Percentiles rank a stretch among this genome's conserved stretches.
Conservation (phyloP, 2,329 filamentous ascomycete genomes). For the Diplocarpon mali region DNA sequence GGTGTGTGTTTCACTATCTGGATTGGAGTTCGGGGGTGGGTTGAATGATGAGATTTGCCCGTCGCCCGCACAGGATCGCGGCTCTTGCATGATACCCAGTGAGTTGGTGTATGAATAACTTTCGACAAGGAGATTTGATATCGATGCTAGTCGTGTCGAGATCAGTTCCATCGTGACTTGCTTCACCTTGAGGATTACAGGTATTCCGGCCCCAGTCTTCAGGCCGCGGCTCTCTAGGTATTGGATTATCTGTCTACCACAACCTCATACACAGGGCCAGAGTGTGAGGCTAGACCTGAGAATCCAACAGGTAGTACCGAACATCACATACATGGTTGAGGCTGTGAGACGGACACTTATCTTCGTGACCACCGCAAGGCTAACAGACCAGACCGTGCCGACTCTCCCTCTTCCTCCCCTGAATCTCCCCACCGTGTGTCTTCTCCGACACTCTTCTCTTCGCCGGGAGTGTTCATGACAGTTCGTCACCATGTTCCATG, state of each 20-base stretch:
- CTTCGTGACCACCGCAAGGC: too few relatives aligned
- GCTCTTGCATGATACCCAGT: slow-evolving; percentile 17
- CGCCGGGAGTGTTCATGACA: too few relatives aligned
- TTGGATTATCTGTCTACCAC: too few relatives aligned
- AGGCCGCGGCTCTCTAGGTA: too few relatives aligned
- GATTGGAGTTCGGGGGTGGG: slow-evolving; percentile 10
- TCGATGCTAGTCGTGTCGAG: not conserved
- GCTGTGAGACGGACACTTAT: too few relatives aligned
- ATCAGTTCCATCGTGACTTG: not conserved
- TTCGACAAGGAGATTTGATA: not conserved
- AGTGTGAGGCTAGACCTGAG: too few relatives aligned
- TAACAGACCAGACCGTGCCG: too few relatives aligned
- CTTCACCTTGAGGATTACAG: not conserved
- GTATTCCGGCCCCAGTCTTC: too few relatives aligned
- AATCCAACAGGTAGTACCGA: too few relatives aligned
- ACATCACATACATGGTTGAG: too few relatives aligned
- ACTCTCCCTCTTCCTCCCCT: not conserved
- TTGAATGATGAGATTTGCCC: slow-evolving; percentile 7
- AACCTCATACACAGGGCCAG: too few relatives aligned
- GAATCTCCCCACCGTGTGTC: not conserved
- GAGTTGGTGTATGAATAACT: slow-evolving; percentile 9
- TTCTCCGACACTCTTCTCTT: not conserved
- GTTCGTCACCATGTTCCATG: too few relatives aligned
- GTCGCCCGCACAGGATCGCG: slow-evolving; percentile 3
- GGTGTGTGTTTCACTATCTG: not conserved